Conservation (phyloP, 1,284 basidiomycete species). For the Trametes pubescens region DNA sequence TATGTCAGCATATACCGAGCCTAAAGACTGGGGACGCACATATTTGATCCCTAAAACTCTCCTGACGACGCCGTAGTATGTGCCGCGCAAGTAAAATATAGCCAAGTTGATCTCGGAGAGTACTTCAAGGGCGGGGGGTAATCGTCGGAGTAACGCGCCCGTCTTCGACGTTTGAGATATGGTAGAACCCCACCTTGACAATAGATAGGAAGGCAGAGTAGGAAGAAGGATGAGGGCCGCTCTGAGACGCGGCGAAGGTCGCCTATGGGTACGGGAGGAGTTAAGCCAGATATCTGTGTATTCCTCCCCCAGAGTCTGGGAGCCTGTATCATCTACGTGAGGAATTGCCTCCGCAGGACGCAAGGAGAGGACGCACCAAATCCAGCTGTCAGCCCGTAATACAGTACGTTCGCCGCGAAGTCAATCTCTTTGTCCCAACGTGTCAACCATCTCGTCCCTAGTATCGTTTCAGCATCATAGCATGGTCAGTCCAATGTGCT, state of each 20-base stretch:
- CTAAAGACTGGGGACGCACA: slow-evolving; percentile 54
- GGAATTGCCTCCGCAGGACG: background rate
- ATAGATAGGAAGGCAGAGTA: slow-evolving; percentile 65
- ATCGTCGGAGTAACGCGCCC: slow-evolving; percentile 49
- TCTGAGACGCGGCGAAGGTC: slow-evolving; percentile 55
- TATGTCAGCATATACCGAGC: background rate
- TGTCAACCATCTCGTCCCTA: slow-evolving; percentile 88
- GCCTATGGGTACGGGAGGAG: slow-evolving; percentile 50
- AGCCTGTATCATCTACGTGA: slow-evolving; percentile 53
- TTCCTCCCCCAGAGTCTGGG: slow-evolving; percentile 89
- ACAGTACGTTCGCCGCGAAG: slow-evolving; percentile 72
- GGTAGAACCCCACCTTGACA: slow-evolving; percentile 57
- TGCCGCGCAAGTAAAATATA: slow-evolving; percentile 82
- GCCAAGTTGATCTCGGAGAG: slow-evolving; percentile 81
- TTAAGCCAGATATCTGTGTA: slow-evolving; percentile 89
- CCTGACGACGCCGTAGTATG: slow-evolving; percentile 80
- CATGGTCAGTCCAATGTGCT: background rate
- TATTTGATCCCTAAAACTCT: slow-evolving; percentile 78
- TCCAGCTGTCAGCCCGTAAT: slow-evolving; percentile 82
- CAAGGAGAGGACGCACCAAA: slow-evolving; percentile 56
- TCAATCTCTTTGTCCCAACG: slow-evolving; percentile 86
- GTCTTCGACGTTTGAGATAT: slow-evolving; percentile 47
- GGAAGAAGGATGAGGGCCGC: slow-evolving; percentile 71
- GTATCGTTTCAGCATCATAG: slow-evolving; percentile 14
- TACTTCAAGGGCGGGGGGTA: slow-evolving; percentile 61